Evolutionary conservation across 331 rosid species (phyloP), one percentile per base, ranked within the genome.

Genomic region (Ulmus americana): DNA sequence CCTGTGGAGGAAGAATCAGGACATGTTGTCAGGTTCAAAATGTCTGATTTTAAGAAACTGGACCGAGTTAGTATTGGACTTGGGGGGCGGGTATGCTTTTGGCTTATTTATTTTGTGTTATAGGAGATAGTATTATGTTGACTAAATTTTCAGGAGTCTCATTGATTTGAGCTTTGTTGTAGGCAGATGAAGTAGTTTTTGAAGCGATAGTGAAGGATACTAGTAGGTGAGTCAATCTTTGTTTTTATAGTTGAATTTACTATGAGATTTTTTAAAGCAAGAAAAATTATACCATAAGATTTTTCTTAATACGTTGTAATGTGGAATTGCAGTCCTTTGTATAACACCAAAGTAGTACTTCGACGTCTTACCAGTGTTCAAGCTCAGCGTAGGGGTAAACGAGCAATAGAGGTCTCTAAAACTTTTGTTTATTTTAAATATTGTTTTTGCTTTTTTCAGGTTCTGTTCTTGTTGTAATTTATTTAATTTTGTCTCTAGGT

Each of bases 341-440:
- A 79, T 76, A 64, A 75, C 82, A 80, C 89, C 45, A 74, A 77
- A 78, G 97, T 92, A 48, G 94, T 92, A 62, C 98, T 92, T 77
- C 82, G 97, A 64, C 83, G 85, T 58, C 95, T 89, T 63, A 80
- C 79, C 52, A 88, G 88, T 63, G 75, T 76, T 59, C 96, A 90
- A 65, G 98, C 98, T 68, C 90, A 86, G 81, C 95, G 86, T 68
- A 79, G 98, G 76, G 98, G 98, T 41, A 92, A 81, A 79, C 71
- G 98, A 59, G 91, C 98, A 65, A 86, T 92, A 69, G 94, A 92
- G 96, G 98, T 86, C 35, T 55, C 80, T 51, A 28, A 38, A 66
- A 45, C 35, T 49, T 20, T 20, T 55, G 58, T 65, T 63, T 68
- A 13, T 48, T 15, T 60, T 18, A 11, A 40, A 28, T 56, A 55